These are phyloP conservation scores for Pseudisothecium myosuroides DNA, from an alignment of 225 moss, liverwort and hornwort genomes.

Conservation along the genomic window DNA sequence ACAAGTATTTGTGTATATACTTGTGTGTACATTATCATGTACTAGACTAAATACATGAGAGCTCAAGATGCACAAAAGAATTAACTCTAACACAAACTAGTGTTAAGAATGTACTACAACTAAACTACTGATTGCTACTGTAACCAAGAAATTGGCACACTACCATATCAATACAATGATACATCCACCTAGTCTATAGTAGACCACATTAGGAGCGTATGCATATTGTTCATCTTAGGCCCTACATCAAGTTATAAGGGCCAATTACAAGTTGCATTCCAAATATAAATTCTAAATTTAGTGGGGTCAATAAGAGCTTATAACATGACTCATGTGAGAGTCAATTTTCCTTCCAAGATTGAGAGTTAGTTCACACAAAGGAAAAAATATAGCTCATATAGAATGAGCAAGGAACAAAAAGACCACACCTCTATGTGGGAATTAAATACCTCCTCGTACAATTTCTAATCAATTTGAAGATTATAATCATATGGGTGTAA, in stretches of 20 bases:
- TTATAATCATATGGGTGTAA: not conserved
- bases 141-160: accelerated
- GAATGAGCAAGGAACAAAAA: too few relatives aligned
- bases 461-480: not conserved
- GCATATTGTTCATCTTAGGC: accelerated
- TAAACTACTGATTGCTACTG: not conserved
- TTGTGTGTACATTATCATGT: too few relatives aligned
- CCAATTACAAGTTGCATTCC: accelerated
- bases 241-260: not conserved
- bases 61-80: too few relatives aligned
- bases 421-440: not conserved
- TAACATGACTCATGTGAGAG: not conserved
- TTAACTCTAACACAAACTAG: accelerated
- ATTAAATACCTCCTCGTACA: not conserved
- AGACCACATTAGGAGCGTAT: accelerated
- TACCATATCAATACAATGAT: accelerated
- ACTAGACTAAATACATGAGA: too few relatives aligned
- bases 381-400: not conserved
- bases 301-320: too few relatives aligned
- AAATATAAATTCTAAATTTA: not conserved
- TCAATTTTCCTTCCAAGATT: not conserved
- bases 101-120: not conserved
- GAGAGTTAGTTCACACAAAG: not conserved
- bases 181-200: not conserved
- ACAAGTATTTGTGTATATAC: accelerated